Evolutionary conservation across 2,329 filamentous ascomycete species (phyloP).

Genomic region (Ascochyta lentis): DNA sequence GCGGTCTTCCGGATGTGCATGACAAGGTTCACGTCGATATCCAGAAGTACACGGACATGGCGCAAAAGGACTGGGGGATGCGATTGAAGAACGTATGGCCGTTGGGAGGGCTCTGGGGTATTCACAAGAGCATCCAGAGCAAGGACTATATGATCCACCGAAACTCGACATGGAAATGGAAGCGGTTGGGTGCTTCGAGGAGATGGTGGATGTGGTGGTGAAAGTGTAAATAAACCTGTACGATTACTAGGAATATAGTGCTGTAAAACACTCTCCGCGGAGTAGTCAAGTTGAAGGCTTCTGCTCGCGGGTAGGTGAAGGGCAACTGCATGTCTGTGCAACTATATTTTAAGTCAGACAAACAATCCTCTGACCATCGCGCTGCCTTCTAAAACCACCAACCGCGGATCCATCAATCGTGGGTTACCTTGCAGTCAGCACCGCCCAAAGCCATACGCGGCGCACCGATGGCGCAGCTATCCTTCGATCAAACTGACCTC

Average conservation of each 20-base stretch:
- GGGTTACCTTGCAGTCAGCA: too few species aligned
- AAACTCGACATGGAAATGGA: conserved; percentile 45
- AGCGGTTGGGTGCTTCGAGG: conserved; percentile 3
- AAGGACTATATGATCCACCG: conserved; percentile 46
- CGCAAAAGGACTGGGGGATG: conserved; percentile 33
- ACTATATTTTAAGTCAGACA: neutral
- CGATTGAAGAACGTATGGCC: conserved; percentile 44
- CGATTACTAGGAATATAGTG: neutral
- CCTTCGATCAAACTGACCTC: neutral
- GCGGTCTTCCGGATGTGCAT: conserved; percentile 67
- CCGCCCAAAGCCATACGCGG: too few species aligned
- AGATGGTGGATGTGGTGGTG: conserved; percentile 20
- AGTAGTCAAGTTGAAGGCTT: neutral
- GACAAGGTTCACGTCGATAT: conserved; percentile 67
- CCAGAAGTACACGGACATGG: conserved; percentile 36
- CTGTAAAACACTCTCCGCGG: neutral
- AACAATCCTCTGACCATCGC: neutral
- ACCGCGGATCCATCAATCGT: too few species aligned
- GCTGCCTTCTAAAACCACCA: too few species aligned
- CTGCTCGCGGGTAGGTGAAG: neutral
- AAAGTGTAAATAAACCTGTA: neutral
- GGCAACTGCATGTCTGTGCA: neutral
- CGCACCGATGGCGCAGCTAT: neutral
- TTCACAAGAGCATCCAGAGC: conserved; percentile 49
- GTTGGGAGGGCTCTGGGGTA: conserved; percentile 47